Base-by-base conservation (phyloP, 139 green algal species). In the Coelastrella sp. region DNA sequence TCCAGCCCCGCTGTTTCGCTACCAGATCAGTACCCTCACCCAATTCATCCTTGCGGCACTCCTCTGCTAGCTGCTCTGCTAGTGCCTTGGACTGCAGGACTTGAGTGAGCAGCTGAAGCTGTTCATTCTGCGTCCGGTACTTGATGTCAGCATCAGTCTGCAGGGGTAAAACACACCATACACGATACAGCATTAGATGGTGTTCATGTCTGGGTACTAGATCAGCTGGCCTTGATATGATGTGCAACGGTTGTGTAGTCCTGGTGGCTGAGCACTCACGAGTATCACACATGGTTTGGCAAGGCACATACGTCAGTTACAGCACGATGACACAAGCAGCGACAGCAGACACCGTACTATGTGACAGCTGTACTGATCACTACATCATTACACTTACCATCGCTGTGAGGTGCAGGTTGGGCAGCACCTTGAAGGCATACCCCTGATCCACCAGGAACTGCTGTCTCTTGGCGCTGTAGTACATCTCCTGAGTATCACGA, bases 401-500 rank as follows among this genome's bases (percentile, higher is more conserved):
- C 30, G 75, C 75, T 3, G 21, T 69, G 23, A 27, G 43, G 75
- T 82, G 75, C 35, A 82, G 75, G 32, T 63, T 43, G 21, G 75
- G 75, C 51, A 82, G 51, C 59, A 99, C 96, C 92, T 99, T 99
- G 92, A 99, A 99, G 15, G 87, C 87, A 89, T 99, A 99, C 25
- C 97, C 97, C 90, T 99, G 97, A 89, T 99, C 96, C 51, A 99
- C 96, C 4, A 99, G 93, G 81, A 99, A 99, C 91, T 99, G 97
- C 92, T 99, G 97, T 43, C 97, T 90, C 93, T 99, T 99, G 66
- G 94, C 92, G 75, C 89, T 95, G 89, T 97, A 99, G 88, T 95
- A 99, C 96, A 99, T 98, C 91, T 99, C 97, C 75, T 98, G 92
- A 13, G 96, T 99, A 91, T 99, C 96, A 51, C 88, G 95, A 67